Evolutionary conservation across 768 basidiomycete species (phyloP).

Genomic region (Tylopilus plumbeoviolaceoides): DNA sequence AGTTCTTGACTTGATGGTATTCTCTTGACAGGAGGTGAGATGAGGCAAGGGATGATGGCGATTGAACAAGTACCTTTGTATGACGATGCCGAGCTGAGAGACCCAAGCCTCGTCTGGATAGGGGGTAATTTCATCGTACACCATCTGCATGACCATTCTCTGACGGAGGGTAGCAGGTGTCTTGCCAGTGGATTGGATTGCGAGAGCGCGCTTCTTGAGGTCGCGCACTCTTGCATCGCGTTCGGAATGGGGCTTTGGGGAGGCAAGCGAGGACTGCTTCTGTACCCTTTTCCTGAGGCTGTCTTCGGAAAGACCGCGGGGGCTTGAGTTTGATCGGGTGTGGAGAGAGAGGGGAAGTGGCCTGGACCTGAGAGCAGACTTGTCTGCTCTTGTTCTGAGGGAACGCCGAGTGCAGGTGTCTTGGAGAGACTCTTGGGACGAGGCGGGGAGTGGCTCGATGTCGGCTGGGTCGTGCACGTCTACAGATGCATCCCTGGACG

Average conservation of each 20-base stretch:
- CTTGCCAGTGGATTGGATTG: conserved; percentile 34
- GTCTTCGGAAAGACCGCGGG: conserved; percentile 25
- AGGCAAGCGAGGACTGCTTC: conserved; percentile 19
- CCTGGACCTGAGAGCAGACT: conserved; percentile 24
- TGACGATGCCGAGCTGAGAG: conserved; percentile 52
- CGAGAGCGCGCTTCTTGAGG: conserved; percentile 29
- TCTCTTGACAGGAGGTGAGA: conserved; percentile 35
- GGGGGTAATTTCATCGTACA: conserved; percentile 62
- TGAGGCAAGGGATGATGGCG: background rate
- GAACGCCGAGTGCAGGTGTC: conserved; percentile 24
- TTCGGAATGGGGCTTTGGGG: conserved; percentile 24
- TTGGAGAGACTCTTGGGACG: conserved; percentile 27
- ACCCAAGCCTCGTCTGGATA: conserved; percentile 63
- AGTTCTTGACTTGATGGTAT: conserved; percentile 60
- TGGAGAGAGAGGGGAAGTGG: conserved; percentile 20
- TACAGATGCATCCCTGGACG: conserved; percentile 31
- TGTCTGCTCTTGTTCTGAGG: conserved; percentile 28
- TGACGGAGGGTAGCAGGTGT: conserved; percentile 54
- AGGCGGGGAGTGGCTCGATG: conserved; percentile 19
- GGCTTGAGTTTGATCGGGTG: conserved; percentile 24
- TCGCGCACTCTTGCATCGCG: conserved; percentile 30
- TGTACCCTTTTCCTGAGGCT: conserved; percentile 25
- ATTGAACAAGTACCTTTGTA: conserved; percentile 42
- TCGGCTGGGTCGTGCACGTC: conserved; percentile 22
- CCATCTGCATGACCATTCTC: conserved; percentile 55